phyloP scores from a whole-genome alignment of 257 asterid genomes.

The Anisodus tanguticus region DNA sequence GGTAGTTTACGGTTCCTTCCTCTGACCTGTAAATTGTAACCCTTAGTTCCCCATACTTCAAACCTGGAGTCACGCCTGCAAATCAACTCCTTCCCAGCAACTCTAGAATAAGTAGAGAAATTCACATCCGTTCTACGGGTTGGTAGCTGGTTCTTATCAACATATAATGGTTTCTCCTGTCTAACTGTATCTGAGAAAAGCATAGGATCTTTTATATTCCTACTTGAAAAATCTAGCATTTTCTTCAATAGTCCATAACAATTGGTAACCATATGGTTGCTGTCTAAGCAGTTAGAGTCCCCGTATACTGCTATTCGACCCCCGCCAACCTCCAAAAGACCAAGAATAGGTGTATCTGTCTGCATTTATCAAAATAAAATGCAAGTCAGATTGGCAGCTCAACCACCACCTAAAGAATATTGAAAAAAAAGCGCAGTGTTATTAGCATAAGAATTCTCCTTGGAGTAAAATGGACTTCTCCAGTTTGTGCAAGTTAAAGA shows the following conservation, averaged over 20 bases:
- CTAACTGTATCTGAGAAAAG: conserved; percentile 74
- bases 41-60: conserved; percentile 90
- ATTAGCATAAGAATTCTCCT: neutral
- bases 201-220: conserved; percentile 61
- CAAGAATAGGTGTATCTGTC: conserved; percentile 96
- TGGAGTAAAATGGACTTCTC: conserved; percentile 14
- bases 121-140: conserved; percentile 92
- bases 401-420: conserved; percentile 25
- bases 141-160: conserved; percentile 73
- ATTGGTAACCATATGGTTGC: conserved; percentile 99
- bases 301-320: conserved; percentile 92
- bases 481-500: conserved; percentile 11
- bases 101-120: conserved; percentile 84
- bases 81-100: conserved; percentile 69
- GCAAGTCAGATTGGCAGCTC: conserved; percentile 18
- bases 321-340: conserved; percentile 71
- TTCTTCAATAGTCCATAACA: conserved; percentile 95
- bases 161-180: conserved; percentile 63
- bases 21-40: conserved; percentile 69
- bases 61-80: conserved; percentile 88
- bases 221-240: conserved; percentile 77
- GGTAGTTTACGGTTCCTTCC: conserved; percentile 82
- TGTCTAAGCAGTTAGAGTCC: conserved; percentile 96
- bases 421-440: neutral
- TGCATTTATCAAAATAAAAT: conserved; percentile 44